Evolutionary conservation across 495 filamentous ascomycete species (phyloP).

Genomic region (Hyaloscypha hepaticicola): DNA sequence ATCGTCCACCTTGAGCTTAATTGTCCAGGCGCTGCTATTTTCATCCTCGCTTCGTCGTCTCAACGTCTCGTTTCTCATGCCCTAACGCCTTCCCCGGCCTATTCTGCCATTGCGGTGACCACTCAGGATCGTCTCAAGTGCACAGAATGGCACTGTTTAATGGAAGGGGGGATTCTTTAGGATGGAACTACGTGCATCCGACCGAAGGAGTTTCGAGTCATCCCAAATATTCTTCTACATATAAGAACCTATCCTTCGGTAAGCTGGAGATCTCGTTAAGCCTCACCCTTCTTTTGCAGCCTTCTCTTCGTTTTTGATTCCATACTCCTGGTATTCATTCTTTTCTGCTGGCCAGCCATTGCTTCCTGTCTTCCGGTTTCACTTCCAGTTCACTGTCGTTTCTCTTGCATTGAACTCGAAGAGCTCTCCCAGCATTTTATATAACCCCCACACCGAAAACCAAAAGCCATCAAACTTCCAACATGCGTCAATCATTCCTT

Average conservation of each 20-base stretch:
- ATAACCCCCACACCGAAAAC: background rate
- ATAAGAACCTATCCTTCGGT: conserved; percentile 2
- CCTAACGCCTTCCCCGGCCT: conserved; percentile 1
- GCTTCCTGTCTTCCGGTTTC: conserved; percentile 3
- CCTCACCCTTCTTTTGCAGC: conserved; percentile 1
- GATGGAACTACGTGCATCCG: conserved; percentile 8
- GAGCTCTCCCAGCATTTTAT: background rate
- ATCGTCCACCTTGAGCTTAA: background rate
- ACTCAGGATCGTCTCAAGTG: conserved; percentile 4
- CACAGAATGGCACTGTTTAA: conserved; percentile 1
- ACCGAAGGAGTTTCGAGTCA: conserved; percentile 7
- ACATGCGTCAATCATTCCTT: conserved; percentile 8
- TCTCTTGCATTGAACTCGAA: background rate
- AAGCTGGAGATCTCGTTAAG: background rate
- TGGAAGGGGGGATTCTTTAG: background rate
- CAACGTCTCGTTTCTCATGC: conserved; percentile 2
- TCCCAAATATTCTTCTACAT: conserved; percentile 4
- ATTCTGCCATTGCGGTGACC: background rate
- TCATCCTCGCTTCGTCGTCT: conserved; percentile 6
- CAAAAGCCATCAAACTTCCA: background rate
- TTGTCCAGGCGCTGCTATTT: conserved; percentile 3
- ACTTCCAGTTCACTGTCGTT: conserved; percentile 7
- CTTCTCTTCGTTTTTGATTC: conserved; percentile 1
- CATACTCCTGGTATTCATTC: conserved; percentile 16
- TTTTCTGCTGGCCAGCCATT: conserved; percentile 22